Percentiles rank a stretch among this genome's conserved stretches.
Conservation (phyloP, 2,329 filamentous ascomycete species). For the Penicillium corylophilum region DNA sequence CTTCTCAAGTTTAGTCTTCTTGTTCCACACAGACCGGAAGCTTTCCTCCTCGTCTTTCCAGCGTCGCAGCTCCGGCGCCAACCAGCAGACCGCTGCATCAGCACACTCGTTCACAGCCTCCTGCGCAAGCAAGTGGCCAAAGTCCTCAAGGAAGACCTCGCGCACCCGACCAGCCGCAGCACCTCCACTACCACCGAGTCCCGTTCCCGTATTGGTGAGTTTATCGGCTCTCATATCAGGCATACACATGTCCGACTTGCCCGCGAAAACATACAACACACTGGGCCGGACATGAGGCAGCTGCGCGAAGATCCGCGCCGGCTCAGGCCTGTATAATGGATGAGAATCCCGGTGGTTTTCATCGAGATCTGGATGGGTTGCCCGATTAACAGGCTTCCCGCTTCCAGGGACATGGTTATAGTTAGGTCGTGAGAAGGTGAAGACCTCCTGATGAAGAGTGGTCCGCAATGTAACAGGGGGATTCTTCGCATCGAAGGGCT, state of each 20-base stretch:
- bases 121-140: slow-evolving; percentile 82
- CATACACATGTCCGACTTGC: slow-evolving; percentile 42
- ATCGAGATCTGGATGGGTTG: slow-evolving; percentile 49
- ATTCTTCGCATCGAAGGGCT: slow-evolving; percentile 10
- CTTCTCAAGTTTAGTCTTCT: slow-evolving; percentile 54
- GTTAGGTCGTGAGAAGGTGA: slow-evolving; percentile 49
- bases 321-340: slow-evolving; percentile 49
- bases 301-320: slow-evolving; percentile 37
- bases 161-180: slow-evolving; percentile 68
- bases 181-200: slow-evolving; percentile 47
- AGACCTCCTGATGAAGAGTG: slow-evolving; percentile 82
- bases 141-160: slow-evolving; percentile 61
- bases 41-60: slow-evolving; percentile 59
- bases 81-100: slow-evolving; percentile 56
- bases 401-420: slow-evolving; percentile 59
- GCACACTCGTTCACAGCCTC: slow-evolving; percentile 71
- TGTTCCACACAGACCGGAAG: slow-evolving; percentile 57
- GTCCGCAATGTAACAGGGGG: slow-evolving; percentile 69
- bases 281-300: slow-evolving; percentile 47
- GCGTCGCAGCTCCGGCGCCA: slow-evolving; percentile 55
- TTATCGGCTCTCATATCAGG: slow-evolving; percentile 43
- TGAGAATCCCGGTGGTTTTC: slow-evolving; percentile 28
- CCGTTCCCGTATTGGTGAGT: slow-evolving; percentile 39
- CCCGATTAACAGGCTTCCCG: slow-evolving; percentile 37
- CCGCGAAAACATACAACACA: slow-evolving; percentile 48